phyloP scores from a whole-genome alignment of 2,329 filamentous ascomycete species.

The Chaetomiaceae sp. region DNA sequence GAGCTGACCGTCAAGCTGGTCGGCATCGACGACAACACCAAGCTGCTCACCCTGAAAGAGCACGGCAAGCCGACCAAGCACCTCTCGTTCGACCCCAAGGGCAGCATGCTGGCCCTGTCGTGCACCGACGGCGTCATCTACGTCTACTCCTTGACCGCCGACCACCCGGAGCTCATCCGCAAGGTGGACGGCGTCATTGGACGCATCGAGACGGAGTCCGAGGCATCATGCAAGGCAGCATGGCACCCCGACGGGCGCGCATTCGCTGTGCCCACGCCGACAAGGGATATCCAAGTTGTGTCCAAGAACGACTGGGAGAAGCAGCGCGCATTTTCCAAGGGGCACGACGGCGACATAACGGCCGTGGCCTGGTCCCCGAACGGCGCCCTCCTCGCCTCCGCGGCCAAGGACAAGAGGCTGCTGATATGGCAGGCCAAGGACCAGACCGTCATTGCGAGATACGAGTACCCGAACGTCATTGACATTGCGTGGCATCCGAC shows the following conservation, averaged over 20 bases:
- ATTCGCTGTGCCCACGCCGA: constrained; percentile 79
- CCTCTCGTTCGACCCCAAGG: constrained; percentile 78
- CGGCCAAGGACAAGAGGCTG: constrained; percentile 64
- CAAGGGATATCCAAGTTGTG: constrained; percentile 77
- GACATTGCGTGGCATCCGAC: constrained; percentile 88
- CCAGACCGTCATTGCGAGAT: constrained; percentile 72
- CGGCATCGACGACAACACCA: constrained; percentile 70
- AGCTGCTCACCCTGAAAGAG: constrained; percentile 74
- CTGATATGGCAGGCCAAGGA: constrained; percentile 86
- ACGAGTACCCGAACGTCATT: constrained; percentile 78
- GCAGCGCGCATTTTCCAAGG: constrained; percentile 72
- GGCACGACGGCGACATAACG: constrained; percentile 80
- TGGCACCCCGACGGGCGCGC: constrained; percentile 96
- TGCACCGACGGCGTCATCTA: constrained; percentile 88
- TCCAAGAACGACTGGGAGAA: constrained; percentile 88
- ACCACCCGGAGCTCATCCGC: constrained; percentile 74
- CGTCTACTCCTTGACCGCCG: constrained; percentile 75
- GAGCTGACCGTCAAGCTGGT: constrained; percentile 90
- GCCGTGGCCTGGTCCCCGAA: constrained; percentile 92
- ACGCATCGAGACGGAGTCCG: constrained; percentile 69
- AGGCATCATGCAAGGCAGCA: constrained; percentile 66
- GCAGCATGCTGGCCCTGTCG: constrained; percentile 71
- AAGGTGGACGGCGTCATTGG: constrained; percentile 85
- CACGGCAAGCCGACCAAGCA: constrained; percentile 88
- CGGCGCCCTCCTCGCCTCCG: constrained; percentile 75